Conservation (phyloP, 305 asterid genomes). For the Petunia hybrid region DNA sequence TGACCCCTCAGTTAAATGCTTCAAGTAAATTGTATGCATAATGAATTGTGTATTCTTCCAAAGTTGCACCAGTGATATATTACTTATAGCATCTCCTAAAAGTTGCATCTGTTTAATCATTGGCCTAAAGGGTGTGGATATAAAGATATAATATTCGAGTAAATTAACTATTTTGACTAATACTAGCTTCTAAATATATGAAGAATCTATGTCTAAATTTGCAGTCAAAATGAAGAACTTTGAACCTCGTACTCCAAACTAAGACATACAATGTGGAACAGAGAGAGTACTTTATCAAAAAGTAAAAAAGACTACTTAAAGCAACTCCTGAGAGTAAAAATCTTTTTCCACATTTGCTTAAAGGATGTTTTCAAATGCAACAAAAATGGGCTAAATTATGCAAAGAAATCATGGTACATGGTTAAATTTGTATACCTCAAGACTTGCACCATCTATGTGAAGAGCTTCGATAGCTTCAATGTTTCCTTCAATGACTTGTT, state of each 20-base stretch:
- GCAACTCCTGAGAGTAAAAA: too few relatives aligned
- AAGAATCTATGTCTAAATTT: too few relatives aligned
- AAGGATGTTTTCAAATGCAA: too few relatives aligned
- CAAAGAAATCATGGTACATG: neutral
- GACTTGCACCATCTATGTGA: constrained; percentile 27
- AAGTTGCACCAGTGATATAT: neutral
- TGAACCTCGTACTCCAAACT: too few relatives aligned
- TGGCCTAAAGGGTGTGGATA: neutral
- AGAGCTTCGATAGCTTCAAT: constrained; percentile 30
- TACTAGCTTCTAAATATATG: too few relatives aligned
- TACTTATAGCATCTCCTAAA: neutral
- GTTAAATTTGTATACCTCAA: constrained; percentile 28
- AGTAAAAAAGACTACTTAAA: too few relatives aligned
- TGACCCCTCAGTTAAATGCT: neutral
- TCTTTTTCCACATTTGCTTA: too few relatives aligned
- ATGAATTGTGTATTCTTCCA: neutral
- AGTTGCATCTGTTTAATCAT: neutral
- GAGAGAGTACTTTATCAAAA: too few relatives aligned
- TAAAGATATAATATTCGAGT: neutral
- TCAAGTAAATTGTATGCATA: neutral
- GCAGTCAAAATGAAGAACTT: too few relatives aligned
- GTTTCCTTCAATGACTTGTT: constrained; percentile 27
- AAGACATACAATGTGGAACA: too few relatives aligned
- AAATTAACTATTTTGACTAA: neutral
- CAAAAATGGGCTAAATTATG: too few relatives aligned